Evolutionary conservation across 805 yeast genomes (phyloP), one percentile per base, ranked within the genome.

Genomic region (Wickerhamomyces canadensis): DNA sequence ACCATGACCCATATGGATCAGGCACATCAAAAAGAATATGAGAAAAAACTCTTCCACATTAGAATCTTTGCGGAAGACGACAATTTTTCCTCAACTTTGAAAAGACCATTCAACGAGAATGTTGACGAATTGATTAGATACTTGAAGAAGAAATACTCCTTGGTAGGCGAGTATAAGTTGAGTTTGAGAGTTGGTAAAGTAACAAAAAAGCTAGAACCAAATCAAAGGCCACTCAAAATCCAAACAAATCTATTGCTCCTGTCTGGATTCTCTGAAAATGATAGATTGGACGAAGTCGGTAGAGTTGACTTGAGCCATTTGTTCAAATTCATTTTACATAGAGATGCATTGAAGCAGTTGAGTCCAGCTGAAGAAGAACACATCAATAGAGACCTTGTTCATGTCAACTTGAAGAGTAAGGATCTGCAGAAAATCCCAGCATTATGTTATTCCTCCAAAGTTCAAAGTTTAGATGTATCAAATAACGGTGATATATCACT

Each of bases 391-490:
- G 84, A 84, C 57, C 80, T 80, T 43, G 78, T 80, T 17, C 77
- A 79, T 55, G 94, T 86, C 10, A 77, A 84, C 55, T 68, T 88
- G 43, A 73, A 79, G 27, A 76, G 83, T 38, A 72, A 83, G 65
- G 80, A 83, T 48, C 65, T 89, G 38, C 86, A 85, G 44, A 85
- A 86, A 15, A 84, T 91, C 7, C 97, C 97, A 0, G 82, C 86
- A 37, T 71, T 83, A 21, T 75, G 89, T 44, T 87, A 82, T 55
- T 84, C 95, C 1, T 74, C 80, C 38, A 91, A 85, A 44, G 86
- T 89, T 40, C 84, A 83, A 48, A 71, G 80, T 43, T 67, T 89
- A 43, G 91, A 89, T 58, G 86, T 87, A 8, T 83, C 94, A 2
- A 77, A 82, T 44, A 89, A 89, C 55, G 95, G 96, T 4, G 83